Evolutionary conservation across 2,329 filamentous ascomycete species (phyloP).

Genomic region (Calonectria honghensis): DNA sequence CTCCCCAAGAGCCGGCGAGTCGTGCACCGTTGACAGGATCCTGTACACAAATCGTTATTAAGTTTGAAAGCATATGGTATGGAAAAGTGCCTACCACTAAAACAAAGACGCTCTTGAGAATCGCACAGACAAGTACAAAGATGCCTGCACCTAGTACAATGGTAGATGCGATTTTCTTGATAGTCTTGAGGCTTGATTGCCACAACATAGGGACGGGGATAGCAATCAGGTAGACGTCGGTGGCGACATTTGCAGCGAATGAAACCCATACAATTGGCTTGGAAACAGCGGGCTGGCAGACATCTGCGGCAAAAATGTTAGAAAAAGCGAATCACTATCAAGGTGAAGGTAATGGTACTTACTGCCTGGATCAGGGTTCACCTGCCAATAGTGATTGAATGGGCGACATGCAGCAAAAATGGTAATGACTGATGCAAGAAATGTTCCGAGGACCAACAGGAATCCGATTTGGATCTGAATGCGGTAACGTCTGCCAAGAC

Average conservation of each 20-base stretch:
- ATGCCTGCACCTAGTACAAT: conserved; percentile 63
- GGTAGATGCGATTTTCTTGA: conserved; percentile 62
- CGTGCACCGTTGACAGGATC: conserved; percentile 62
- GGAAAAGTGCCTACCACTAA: conserved; percentile 55
- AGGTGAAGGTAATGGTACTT: conserved; percentile 48
- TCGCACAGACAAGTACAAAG: conserved; percentile 62
- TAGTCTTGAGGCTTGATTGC: conserved; percentile 57
- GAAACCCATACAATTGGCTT: conserved; percentile 70
- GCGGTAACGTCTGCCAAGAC: conserved; percentile 62
- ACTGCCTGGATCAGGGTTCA: conserved; percentile 75
- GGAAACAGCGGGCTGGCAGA: conserved; percentile 69
- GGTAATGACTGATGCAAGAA: conserved; percentile 67
- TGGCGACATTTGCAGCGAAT: conserved; percentile 70
- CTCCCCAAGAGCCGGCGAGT: conserved; percentile 62
- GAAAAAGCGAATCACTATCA: not conserved
- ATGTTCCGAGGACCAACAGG: conserved; percentile 67
- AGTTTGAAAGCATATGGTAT: not conserved
- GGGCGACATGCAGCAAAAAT: conserved; percentile 72
- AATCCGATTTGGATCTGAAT: conserved; percentile 70
- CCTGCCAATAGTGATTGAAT: conserved; percentile 74
- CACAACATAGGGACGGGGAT: conserved; percentile 73
- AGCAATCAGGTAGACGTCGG: conserved; percentile 74
- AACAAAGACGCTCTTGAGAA: conserved; percentile 62
- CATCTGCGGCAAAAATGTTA: conserved; percentile 55
- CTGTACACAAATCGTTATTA: conserved; percentile 46